These are phyloP conservation scores for Epichloe elymi DNA, from an alignment of 2,329 filamentous ascomycete genomes.

Conservation along the genomic window DNA sequence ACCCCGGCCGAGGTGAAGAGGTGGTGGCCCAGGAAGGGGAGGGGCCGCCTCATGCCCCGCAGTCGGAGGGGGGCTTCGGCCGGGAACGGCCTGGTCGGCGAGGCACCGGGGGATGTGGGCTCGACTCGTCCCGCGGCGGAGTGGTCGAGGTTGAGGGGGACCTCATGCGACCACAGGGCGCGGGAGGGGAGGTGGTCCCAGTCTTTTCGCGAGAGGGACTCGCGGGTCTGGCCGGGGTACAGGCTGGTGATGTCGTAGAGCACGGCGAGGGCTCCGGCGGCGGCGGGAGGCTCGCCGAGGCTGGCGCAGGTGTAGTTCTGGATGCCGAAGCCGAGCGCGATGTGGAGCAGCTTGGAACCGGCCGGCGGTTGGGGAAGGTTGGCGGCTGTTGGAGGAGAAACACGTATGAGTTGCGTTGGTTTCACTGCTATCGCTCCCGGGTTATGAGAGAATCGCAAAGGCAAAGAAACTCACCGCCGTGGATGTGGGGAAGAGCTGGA, in stretches of 20 bases:
- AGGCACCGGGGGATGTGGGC: slow-evolving; percentile 25
- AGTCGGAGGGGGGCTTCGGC: slow-evolving; percentile 27
- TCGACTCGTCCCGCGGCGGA: slow-evolving; percentile 14
- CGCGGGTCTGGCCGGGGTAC: slow-evolving; percentile 30
- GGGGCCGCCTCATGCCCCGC: slow-evolving; percentile 12
- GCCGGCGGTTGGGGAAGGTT: slow-evolving; percentile 32
- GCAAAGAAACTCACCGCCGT: slow-evolving; percentile 1
- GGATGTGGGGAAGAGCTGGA: neutral
- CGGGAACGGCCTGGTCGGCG: slow-evolving; percentile 32
- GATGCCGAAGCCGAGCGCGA: slow-evolving; percentile 50
- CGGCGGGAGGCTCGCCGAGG: slow-evolving; percentile 20
- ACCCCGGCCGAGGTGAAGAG: slow-evolving; percentile 43
- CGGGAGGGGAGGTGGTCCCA: slow-evolving; percentile 28
- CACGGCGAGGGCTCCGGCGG: slow-evolving; percentile 44
- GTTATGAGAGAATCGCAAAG: no score
- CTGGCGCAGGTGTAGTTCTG: slow-evolving; percentile 55
- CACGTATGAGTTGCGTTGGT: neutral
- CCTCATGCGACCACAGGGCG: slow-evolving; percentile 25
- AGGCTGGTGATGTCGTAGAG: slow-evolving; percentile 43
- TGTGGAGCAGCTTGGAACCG: slow-evolving; percentile 32
- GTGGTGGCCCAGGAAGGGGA: slow-evolving; percentile 47
- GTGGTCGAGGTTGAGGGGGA: slow-evolving; percentile 35
- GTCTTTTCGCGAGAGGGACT: slow-evolving; percentile 23
- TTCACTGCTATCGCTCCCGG: no score
- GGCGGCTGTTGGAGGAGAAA: slow-evolving; percentile 14